These are phyloP conservation scores for Pyricularia sp. DNA, from an alignment of 2,329 filamentous ascomycete genomes.

Conservation along the genomic window DNA sequence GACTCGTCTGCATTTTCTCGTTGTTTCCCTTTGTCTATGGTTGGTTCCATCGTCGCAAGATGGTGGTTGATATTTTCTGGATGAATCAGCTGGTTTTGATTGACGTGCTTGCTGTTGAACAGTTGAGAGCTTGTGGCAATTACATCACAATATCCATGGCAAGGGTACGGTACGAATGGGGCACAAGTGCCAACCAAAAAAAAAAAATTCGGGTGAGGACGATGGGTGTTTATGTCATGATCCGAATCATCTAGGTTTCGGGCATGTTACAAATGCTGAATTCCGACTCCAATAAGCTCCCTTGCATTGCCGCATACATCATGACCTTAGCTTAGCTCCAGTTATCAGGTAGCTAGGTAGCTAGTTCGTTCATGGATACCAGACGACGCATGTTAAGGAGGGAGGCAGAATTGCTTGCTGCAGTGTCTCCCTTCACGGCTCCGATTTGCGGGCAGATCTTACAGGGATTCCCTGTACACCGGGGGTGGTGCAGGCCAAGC, in stretches of 20 bases:
- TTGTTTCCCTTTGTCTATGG: background rate
- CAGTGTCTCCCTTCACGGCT: background rate
- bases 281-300: background rate
- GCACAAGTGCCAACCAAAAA: background rate
- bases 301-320: background rate
- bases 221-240: background rate
- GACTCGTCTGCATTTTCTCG: background rate
- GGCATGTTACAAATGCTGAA: background rate
- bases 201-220: background rate
- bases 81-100: background rate
- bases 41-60: background rate
- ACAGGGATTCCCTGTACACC: background rate
- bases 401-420: background rate
- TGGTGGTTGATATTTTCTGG: background rate
- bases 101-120: background rate
- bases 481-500: background rate
- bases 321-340: background rate
- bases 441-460: background rate
- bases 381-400: background rate
- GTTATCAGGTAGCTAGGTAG: background rate
- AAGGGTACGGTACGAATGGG: background rate
- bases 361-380: background rate
- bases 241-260: background rate
- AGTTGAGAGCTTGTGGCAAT: background rate
- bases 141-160: background rate